Base-by-base conservation (phyloP, 805 yeast species). In the Yamadazyma ubonensis region DNA sequence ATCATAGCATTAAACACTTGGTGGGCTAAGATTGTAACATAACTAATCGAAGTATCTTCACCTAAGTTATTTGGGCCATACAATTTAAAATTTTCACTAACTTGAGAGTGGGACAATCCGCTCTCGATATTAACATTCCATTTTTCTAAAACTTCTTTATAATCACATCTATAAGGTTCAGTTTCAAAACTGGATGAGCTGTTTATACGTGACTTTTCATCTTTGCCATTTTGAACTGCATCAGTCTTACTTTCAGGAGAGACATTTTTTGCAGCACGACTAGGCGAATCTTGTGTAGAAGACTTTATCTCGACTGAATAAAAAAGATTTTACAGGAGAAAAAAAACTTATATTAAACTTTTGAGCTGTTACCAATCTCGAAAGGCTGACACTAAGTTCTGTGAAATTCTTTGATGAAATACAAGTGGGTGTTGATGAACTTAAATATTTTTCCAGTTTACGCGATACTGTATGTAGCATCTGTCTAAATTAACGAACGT, bases 1-100 rank as follows among this genome's bases (percentile, higher is more conserved):
- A 83, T 79, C 93, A 84, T 84, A 33, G 93, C 91, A 54, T 84
- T 84, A 58, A 79, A 79, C 2, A 79, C 66, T 51, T 84, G 93
- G 47, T 81, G 83, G 29, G 82, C 63, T 19, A 84, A 45, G 40
- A 85, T 83, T 38, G 64, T 63, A 19, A 71, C 49, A 38, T 78
- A 61, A 6, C 83, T 76, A 38, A 82, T 74, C 17, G 71, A 72
- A 28, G 67, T 67, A 20, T 73, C 83, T 28, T 78, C 81, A 6
- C 86, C 88, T 1, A 85, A 65, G 10, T 68, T 64, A 60, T 84
- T 84, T 9, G 61, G 65, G 11, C 93, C 93, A 52, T 76, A 70
- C n/a, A 33, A 39, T 12, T 39, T 36, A 8, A 29, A n/a, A 19
- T 40, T 40, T 14, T 45, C 47, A 3, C 45, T 15, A 5, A 45